Percentiles rank a stretch among this genome's conserved stretches.
These are phyloP conservation scores for Exophiala alcalophila DNA, from an alignment of 2,329 filamentous ascomycete species.

Conservation along the genomic window DNA sequence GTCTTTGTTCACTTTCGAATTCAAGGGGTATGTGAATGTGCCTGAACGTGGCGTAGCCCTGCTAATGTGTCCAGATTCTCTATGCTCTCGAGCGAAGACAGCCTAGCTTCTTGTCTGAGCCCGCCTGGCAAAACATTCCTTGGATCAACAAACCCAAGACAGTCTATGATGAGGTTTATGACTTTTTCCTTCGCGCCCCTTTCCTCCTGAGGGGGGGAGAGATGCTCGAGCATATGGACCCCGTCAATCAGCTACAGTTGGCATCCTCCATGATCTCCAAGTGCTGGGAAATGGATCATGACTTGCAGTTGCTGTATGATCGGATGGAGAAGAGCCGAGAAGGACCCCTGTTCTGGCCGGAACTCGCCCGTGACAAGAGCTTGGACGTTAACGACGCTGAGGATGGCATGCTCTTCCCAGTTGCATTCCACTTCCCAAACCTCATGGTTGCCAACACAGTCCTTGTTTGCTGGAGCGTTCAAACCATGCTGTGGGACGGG, in stretches of 20 bases:
- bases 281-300: constrained; percentile 34
- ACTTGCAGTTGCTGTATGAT: constrained; percentile 31
- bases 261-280: constrained; percentile 27
- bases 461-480: constrained; percentile 37
- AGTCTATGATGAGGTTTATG: constrained; percentile 32
- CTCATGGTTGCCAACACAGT: constrained; percentile 32
- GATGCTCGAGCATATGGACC: constrained; percentile 21
- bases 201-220: constrained; percentile 28
- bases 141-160: constrained; percentile 33
- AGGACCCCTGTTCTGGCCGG: constrained; percentile 35
- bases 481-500: constrained; percentile 37
- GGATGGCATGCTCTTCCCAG: constrained; percentile 32
- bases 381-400: constrained; percentile 15
- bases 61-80: constrained; percentile 32
- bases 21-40: constrained; percentile 27
- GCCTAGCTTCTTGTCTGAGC: constrained; percentile 32
- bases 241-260: constrained; percentile 18
- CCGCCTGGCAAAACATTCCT: constrained; percentile 35
- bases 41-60: background rate
- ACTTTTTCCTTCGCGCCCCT: constrained; percentile 33
- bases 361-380: constrained; percentile 23
- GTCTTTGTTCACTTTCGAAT: constrained; percentile 36
- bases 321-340: constrained; percentile 26
- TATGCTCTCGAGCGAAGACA: constrained; percentile 30
- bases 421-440: constrained; percentile 34